Base-by-base conservation (phyloP, 129 eudicot species). In the Flaveria trinervia region DNA sequence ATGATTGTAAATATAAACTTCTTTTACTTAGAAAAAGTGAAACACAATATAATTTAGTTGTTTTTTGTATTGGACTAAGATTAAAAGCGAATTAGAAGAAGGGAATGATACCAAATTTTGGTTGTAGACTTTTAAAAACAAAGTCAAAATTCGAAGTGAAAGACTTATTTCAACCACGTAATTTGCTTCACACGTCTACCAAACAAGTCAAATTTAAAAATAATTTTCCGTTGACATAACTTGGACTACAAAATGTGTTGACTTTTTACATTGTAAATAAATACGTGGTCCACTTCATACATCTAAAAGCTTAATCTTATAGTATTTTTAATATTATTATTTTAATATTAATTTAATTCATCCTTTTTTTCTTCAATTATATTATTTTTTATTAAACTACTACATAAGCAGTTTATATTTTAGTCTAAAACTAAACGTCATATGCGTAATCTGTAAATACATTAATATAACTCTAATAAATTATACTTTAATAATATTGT, bases 161-260 rank as follows among this genome's bases (percentile, higher is more conserved):
- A 49, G 80, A 68, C 80, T 57, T 56, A 13, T 77, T 77, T 77
- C 84, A 80, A 80, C 84, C 84, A 68, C 84, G 76, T 67, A 80
- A 22, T 56, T 80, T 68, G 80, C 80, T 20, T 57, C 84, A 80
- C 84, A 80, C 80, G 76, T 80, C 80, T 67, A 44, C 46, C 69
- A 25, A 6, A 45, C 22, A 66, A 74, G 84, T 68, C 84, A 74
- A 80, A 74, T 46, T 46, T 15, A 33, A 33, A 45, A 80, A 80
- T 80, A 80, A 80, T 74, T 44, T 56, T 49, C 2, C 33, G 76
- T 74, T 80, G 84, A 74, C 75, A 80, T 25, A 55, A 45, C 62
- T 33, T 41, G 33, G 71, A 30, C 71, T 57, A 45, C 75, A 54
- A 68, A 18, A 30, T 57, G 84, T 80, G 76, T 80, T 80, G 84